Base-by-base conservation (phyloP, 495 filamentous ascomycete genomes). In the Penicillium paxilli region DNA sequence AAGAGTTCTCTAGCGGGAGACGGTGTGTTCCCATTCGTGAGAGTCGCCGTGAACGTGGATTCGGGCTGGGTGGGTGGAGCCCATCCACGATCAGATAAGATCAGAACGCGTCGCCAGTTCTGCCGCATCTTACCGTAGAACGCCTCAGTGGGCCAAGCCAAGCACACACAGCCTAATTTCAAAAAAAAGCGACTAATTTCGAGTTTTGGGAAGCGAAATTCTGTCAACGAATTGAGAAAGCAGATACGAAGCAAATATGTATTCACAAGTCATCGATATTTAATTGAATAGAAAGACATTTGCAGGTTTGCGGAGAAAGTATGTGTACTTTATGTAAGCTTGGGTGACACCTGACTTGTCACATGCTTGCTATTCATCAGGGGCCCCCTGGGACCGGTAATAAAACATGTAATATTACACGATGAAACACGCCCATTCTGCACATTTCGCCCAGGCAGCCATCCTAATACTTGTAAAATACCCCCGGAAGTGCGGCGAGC, bases 401-500 rank as follows among this genome's bases (percentile, higher is more conserved):
- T 38, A 38, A 38, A 38, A 38, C 35, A 19, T 16, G 35, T 38
- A 38, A 38, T n/a, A n/a, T 38, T 38, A 38, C 35, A 38, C 35
- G 7, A 7, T 38, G 16, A 38, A 38, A 38, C 35, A 38, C 30
- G 11, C 7, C n/a, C 35, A 19, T 9, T 6, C 10, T 38, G 0
- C 16, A 7, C 5, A 11, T 28, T 28, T 28, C 5, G n/a, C n/a
- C n/a, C 28, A 10, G 26, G 26, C 30, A 38, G 11, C 9, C 11
- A 52, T 26, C 0, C 4, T n/a, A 19, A 38, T 38, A 38, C 35
- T n/a, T 12, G n/a, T 38, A 38, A 12, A 7, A 16, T 38, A 38
- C 35, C 35, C 41, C 61, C 71, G 72, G 71, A 73, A 73, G 52
- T 51, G 63, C 62, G 55, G 52, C 40, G 49, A 64, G 65, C 72